Conservation (phyloP, 352 stramenopile genomes). For the Phytopythium litorale region DNA sequence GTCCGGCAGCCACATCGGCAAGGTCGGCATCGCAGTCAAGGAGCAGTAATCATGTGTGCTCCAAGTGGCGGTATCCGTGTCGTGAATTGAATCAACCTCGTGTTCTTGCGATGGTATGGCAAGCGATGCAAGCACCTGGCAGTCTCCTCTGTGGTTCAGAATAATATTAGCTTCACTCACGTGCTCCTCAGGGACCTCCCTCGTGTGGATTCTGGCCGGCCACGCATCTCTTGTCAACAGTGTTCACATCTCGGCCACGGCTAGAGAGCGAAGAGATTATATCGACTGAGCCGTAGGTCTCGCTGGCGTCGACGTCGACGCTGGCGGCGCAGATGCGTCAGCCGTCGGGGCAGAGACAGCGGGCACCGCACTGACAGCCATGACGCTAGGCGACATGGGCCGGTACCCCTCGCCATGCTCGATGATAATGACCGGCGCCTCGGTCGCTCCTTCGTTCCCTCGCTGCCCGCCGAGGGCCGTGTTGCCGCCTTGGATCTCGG, state of each 20-base stretch:
- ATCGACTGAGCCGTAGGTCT: background rate
- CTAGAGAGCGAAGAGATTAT: background rate
- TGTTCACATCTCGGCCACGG: too few relatives aligned
- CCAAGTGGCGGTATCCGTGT: too few relatives aligned
- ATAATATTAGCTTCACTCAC: too few relatives aligned
- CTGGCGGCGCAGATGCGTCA: background rate
- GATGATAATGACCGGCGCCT: constrained; percentile 22
- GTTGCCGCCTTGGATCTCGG: constrained; percentile 6
- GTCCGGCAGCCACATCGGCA: constrained; percentile 17
- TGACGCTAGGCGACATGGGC: constrained; percentile 29
- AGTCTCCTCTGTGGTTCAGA: too few relatives aligned
- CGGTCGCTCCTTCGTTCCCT: constrained; percentile 9
- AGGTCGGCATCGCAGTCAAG: constrained; percentile 22
- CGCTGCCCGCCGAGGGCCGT: constrained; percentile 8
- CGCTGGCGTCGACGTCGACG: background rate
- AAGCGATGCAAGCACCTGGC: too few relatives aligned
- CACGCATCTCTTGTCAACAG: background rate
- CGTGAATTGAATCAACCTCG: too few relatives aligned
- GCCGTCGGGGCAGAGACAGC: background rate
- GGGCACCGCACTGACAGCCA: background rate
- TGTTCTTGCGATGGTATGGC: too few relatives aligned
- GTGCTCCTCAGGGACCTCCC: too few relatives aligned
- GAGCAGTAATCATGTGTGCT: constrained; percentile 1
- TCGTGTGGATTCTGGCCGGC: too few relatives aligned
- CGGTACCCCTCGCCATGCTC: constrained; percentile 42